Conservation (phyloP, 2,329 filamentous ascomycete species). For the Aspergillus pseudoterreus region DNA sequence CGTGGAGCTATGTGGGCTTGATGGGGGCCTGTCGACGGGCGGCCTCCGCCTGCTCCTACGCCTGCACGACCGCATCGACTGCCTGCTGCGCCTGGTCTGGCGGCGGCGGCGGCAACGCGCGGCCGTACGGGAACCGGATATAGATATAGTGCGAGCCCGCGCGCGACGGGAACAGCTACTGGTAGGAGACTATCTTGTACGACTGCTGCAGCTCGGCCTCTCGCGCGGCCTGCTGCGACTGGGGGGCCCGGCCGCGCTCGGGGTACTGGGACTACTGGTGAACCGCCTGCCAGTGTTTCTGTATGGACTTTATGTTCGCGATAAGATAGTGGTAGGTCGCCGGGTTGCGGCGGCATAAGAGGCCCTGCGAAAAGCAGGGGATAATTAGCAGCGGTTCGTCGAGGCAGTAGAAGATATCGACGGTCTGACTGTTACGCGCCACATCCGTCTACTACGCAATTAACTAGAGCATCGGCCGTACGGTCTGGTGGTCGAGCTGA, state of each 20-base stretch:
- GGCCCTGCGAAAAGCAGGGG: background rate
- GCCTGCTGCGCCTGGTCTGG: background rate
- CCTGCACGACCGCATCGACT: background rate
- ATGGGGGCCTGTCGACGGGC: too few species aligned
- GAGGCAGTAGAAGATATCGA: background rate
- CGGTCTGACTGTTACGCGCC: background rate
- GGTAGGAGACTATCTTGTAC: background rate
- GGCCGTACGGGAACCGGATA: background rate
- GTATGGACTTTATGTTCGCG: background rate
- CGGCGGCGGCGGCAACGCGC: background rate
- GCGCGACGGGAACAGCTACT: background rate
- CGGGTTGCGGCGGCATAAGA: background rate
- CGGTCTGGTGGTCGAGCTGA: background rate
- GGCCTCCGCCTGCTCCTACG: background rate
- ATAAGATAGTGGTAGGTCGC: background rate
- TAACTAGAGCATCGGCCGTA: background rate
- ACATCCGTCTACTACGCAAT: background rate
- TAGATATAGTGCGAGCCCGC: background rate
- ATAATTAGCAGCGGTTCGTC: background rate
- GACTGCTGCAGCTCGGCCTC: background rate
- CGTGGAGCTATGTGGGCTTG: too few species aligned
- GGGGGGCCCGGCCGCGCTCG: background rate
- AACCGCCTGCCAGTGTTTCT: background rate
- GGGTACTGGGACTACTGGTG: background rate
- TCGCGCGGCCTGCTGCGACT: background rate